phyloP scores from a whole-genome alignment of 352 stramenopile genomes.

The Pythium rishiriense region DNA sequence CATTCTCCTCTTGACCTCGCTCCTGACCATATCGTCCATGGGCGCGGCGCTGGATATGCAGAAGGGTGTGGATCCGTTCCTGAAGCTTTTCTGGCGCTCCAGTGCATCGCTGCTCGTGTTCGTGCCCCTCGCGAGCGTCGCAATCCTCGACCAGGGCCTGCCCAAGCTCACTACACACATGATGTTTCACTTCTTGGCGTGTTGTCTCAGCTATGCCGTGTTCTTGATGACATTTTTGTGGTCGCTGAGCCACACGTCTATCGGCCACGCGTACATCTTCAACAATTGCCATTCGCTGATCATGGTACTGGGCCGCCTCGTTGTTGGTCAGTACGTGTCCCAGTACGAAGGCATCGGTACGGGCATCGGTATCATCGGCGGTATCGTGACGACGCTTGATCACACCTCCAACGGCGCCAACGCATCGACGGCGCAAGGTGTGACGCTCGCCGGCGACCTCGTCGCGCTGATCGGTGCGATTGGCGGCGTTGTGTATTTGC shows the following conservation, averaged over 20 bases:
- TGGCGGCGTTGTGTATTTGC: slow-evolving; percentile 73
- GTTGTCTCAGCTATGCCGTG: slow-evolving; percentile 67
- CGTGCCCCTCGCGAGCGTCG: slow-evolving; percentile 51
- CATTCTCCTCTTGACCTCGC: slow-evolving; percentile 61
- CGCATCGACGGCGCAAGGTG: slow-evolving; percentile 34
- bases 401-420: slow-evolving; percentile 28
- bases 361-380: slow-evolving; percentile 74
- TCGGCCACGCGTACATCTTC: slow-evolving; percentile 85
- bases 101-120: slow-evolving; percentile 75
- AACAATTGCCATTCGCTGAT: slow-evolving; percentile 87
- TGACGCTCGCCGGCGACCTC: slow-evolving; percentile 67
- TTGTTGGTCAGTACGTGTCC: slow-evolving; percentile 63
- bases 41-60: slow-evolving; percentile 74
- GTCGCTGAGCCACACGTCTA: slow-evolving; percentile 74
- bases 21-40: slow-evolving; percentile 79
- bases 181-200: slow-evolving; percentile 68
- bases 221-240: slow-evolving; percentile 85
- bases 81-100: slow-evolving; percentile 85
- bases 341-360: slow-evolving; percentile 78
- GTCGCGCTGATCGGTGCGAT: slow-evolving; percentile 73
- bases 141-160: slow-evolving; percentile 54
- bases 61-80: slow-evolving; percentile 68
- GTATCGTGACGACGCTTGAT: slow-evolving; percentile 73
- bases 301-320: slow-evolving; percentile 65
- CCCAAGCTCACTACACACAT: slow-evolving; percentile 59